Evolutionary conservation across 176 grass and related monocot genomes (phyloP).

Genomic region (Urochloa ruziziensis): DNA sequence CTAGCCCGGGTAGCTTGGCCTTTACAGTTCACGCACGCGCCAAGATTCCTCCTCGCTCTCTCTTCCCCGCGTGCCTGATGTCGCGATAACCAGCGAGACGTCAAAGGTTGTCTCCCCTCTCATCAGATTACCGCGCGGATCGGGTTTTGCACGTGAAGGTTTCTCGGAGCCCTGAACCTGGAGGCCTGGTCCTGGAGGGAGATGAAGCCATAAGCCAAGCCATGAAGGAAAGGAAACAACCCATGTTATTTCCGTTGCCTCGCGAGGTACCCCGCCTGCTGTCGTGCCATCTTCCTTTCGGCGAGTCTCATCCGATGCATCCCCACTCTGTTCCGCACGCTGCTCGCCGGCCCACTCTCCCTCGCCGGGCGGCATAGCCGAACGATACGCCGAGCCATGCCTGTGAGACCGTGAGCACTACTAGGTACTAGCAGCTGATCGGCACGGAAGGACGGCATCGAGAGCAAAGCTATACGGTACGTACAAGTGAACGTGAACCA

Average conservation of each 20-base stretch:
- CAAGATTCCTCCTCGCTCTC: background rate
- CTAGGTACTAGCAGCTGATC: background rate
- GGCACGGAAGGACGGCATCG: background rate
- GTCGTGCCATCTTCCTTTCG: background rate
- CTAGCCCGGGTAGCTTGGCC: background rate
- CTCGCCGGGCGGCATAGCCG: background rate
- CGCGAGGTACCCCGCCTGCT: background rate
- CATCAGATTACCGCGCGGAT: background rate
- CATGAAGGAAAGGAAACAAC: background rate
- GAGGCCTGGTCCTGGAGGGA: too few relatives aligned
- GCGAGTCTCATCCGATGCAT: background rate
- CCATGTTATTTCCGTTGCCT: slow-evolving; percentile 25
- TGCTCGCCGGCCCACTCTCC: background rate
- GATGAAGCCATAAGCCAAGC: too few relatives aligned
- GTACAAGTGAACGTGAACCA: background rate
- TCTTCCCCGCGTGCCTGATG: background rate
- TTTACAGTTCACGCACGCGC: slow-evolving; percentile 17
- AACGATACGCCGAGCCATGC: too few relatives aligned
- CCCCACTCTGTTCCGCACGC: background rate
- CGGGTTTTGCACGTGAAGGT: background rate
- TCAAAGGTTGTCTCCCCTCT: slow-evolving; percentile 14
- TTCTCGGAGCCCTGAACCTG: background rate
- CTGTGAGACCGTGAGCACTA: too few relatives aligned
- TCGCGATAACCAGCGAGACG: background rate
- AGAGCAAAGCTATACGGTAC: background rate